Evolutionary conservation across 169 alveolate species (phyloP).

Genomic region (Babesia bovis): DNA sequence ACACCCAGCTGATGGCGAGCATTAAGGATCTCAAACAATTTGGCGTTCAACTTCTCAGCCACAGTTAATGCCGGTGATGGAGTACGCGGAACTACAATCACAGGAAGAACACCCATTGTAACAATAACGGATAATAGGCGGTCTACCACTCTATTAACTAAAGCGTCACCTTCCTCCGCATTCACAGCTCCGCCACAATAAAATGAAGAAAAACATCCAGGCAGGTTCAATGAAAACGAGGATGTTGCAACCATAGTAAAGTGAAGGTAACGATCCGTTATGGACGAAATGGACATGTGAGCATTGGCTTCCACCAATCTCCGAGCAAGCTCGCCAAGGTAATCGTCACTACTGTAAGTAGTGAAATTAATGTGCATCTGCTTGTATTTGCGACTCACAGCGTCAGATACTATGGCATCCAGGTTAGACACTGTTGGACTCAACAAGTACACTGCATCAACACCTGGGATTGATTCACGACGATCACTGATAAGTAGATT

Average conservation of each 20-base stretch:
- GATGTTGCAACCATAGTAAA: conserved; percentile 78
- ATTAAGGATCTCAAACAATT: conserved; percentile 71
- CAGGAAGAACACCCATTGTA: conserved; percentile 80
- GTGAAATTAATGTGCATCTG: conserved; percentile 80
- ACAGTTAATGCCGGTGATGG: conserved; percentile 75
- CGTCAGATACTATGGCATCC: conserved; percentile 76
- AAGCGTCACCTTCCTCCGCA: conserved; percentile 58
- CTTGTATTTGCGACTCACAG: conserved; percentile 79
- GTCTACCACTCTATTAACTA: conserved; percentile 72
- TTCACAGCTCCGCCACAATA: conserved; percentile 57
- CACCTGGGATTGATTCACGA: conserved; percentile 80
- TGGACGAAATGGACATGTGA: conserved; percentile 74
- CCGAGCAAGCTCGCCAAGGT: conserved; percentile 76
- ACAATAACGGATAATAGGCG: conserved; percentile 78
- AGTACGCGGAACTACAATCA: conserved; percentile 75
- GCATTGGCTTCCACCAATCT: conserved; percentile 79
- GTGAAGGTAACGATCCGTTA: conserved; percentile 84
- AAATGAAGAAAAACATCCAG: conserved; percentile 67
- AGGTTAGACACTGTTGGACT: conserved; percentile 69
- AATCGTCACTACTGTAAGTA: conserved; percentile 76
- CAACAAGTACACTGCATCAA: conserved; percentile 82
- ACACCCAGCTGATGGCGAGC: conserved; percentile 64
- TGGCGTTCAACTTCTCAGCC: conserved; percentile 76
- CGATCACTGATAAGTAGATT: conserved; percentile 74
- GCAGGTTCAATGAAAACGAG: conserved; percentile 81